Conservation (phyloP, 1,284 basidiomycete species). For the Mycena citricolor region DNA sequence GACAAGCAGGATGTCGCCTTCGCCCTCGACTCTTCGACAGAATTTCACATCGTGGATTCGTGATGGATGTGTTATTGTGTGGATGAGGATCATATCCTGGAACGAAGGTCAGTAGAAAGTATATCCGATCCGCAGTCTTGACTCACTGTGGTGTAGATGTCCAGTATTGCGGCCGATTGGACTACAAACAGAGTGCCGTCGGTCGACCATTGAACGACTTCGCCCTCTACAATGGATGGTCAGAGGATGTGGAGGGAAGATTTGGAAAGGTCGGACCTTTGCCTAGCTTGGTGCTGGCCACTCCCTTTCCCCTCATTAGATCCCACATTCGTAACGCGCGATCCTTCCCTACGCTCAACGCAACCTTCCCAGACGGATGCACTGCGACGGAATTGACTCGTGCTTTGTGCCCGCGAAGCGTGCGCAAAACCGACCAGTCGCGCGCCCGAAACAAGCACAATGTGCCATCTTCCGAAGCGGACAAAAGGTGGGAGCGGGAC, state of each 20-base stretch:
- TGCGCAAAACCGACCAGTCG: slow-evolving; percentile 89
- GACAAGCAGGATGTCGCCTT: slow-evolving; percentile 70
- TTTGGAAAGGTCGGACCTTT: slow-evolving; percentile 55
- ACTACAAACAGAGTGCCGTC: slow-evolving; percentile 78
- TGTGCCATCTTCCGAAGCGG: slow-evolving; percentile 88
- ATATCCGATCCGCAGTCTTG: background rate
- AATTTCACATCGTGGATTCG: slow-evolving; percentile 83
- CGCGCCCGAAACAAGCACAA: slow-evolving; percentile 88
- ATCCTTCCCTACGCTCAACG: slow-evolving; percentile 89
- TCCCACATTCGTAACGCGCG: slow-evolving; percentile 96
- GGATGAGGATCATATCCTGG: slow-evolving; percentile 71
- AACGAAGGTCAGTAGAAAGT: background rate
- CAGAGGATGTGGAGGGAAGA: background rate
- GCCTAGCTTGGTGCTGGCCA: slow-evolving; percentile 84
- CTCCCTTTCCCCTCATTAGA: slow-evolving; percentile 90
- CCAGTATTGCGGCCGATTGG: slow-evolving; percentile 74
- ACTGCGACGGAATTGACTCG: slow-evolving; percentile 88
- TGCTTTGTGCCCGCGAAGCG: slow-evolving; percentile 91
- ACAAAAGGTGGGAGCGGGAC: slow-evolving; percentile 85
- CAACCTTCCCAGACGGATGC: slow-evolving; percentile 91
- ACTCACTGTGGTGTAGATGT: slow-evolving; percentile 78
- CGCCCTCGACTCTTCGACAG: slow-evolving; percentile 50
- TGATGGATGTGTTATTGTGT: slow-evolving; percentile 71
- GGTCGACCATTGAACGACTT: slow-evolving; percentile 82
- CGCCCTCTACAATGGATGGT: slow-evolving; percentile 62